Percentiles rank a stretch among this genome's conserved stretches.
Evolutionary conservation across 2,329 filamentous ascomycete species (phyloP).

Genomic region (Colletotrichum karsti): DNA sequence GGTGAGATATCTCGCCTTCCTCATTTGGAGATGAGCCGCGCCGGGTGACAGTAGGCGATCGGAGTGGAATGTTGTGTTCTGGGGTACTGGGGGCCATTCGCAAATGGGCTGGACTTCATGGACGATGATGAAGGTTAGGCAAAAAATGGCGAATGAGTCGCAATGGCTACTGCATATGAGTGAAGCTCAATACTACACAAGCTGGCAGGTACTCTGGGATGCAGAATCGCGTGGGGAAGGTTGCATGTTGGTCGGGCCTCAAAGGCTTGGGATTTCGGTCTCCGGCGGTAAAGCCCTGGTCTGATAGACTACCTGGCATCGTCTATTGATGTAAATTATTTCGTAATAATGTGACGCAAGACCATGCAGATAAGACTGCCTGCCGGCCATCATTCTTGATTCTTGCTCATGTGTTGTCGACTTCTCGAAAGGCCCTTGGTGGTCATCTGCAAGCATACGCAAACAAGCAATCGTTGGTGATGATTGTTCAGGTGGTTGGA

Average conservation of each 20-base stretch:
- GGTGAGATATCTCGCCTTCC: constrained; percentile 20
- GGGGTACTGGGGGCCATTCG: neutral
- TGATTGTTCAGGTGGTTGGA: neutral
- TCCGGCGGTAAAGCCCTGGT: too few relatives aligned
- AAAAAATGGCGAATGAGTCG: neutral
- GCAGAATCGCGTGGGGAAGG: neutral
- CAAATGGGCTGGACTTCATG: neutral
- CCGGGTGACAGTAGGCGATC: neutral
- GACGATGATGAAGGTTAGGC: neutral
- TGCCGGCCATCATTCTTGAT: neutral
- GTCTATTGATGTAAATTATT: too few relatives aligned
- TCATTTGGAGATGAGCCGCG: constrained; percentile 4
- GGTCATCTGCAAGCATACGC: neutral
- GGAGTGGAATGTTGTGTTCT: neutral
- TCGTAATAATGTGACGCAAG: neutral
- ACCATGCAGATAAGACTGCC: neutral
- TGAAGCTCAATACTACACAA: neutral
- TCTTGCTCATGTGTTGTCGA: neutral
- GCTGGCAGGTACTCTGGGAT: neutral
- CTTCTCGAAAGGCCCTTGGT: neutral
- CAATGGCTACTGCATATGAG: neutral
- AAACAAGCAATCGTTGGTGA: neutral
- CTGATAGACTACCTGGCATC: too few relatives aligned
- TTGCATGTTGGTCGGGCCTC: neutral
- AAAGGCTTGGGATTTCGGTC: neutral